Percentiles rank a stretch among this genome's conserved stretches.
phyloP scores from a whole-genome alignment of 768 basidiomycete genomes.

The Inosperma sp. region DNA sequence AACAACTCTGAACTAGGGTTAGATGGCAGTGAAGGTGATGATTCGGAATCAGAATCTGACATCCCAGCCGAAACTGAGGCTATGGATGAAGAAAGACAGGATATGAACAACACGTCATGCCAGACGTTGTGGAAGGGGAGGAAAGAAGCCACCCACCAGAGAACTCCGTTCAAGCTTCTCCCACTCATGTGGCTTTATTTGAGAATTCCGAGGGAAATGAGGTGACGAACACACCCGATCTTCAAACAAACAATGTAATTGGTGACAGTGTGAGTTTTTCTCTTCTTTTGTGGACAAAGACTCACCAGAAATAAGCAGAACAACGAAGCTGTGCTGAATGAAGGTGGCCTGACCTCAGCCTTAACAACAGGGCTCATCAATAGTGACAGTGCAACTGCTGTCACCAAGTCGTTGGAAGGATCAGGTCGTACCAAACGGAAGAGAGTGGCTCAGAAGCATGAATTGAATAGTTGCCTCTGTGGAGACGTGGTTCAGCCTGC shows the following conservation, averaged over 20 bases:
- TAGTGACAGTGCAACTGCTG: neutral
- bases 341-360: neutral
- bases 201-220: constrained; percentile 1
- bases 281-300: neutral
- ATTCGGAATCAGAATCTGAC: constrained; percentile 1
- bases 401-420: neutral
- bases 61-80: neutral
- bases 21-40: neutral
- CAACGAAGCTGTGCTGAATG: neutral
- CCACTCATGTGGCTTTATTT: neutral
- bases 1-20: neutral
- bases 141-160: too few species aligned
- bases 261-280: constrained; percentile 2
- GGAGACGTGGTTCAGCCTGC: neutral
- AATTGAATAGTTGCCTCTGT: constrained; percentile 6
- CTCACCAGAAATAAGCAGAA: neutral
- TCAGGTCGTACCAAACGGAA: neutral
- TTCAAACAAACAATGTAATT: neutral
- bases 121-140: too few species aligned
- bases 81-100: neutral
- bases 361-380: too few species aligned
- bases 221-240: neutral
- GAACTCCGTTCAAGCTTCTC: neutral
- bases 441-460: neutral
- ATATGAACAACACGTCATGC: too few species aligned